Evolutionary conservation across 306 rosid genomes (phyloP).

Genomic region (Comarum palustre): DNA sequence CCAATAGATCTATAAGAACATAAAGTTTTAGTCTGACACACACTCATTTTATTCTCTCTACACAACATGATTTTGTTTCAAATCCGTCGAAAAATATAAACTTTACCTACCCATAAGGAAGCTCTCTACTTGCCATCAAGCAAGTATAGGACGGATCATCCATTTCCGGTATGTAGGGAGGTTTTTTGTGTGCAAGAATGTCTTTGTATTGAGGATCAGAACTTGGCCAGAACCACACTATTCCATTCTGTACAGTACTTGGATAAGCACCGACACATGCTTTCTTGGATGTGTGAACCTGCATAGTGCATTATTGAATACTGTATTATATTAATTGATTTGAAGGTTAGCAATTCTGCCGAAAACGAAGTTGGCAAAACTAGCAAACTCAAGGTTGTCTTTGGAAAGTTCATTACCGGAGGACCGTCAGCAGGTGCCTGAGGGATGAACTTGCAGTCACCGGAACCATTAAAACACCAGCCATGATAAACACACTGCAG

Average conservation of each 20-base stretch:
- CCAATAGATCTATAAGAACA: too few relatives aligned
- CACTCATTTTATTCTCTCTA: too few relatives aligned
- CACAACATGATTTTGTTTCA: background rate
- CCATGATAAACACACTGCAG: slow-evolving; percentile 96
- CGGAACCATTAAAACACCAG: slow-evolving; percentile 90
- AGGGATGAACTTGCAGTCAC: slow-evolving; percentile 82
- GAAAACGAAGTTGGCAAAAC: too few relatives aligned
- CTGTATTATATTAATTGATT: too few relatives aligned
- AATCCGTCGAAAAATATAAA: background rate
- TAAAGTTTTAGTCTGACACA: too few relatives aligned
- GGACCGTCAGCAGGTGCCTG: slow-evolving; percentile 82
- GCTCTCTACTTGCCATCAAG: slow-evolving; percentile 64
- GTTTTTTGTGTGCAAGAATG: slow-evolving; percentile 48
- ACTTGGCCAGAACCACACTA: slow-evolving; percentile 92
- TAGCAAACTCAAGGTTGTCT: too few relatives aligned
- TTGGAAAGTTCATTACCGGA: slow-evolving; percentile 40
- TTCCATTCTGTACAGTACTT: slow-evolving; percentile 62
- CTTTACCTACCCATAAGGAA: slow-evolving; percentile 63
- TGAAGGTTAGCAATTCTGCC: too few relatives aligned
- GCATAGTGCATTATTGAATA: too few relatives aligned
- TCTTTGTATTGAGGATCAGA: slow-evolving; percentile 74
- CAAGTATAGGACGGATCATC: slow-evolving; percentile 67
- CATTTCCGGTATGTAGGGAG: slow-evolving; percentile 65
- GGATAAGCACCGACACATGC: slow-evolving; percentile 86
- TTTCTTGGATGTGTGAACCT: slow-evolving; percentile 67